Evolutionary conservation across 768 basidiomycete species (phyloP).

Genomic region (Termitomyces sp.): DNA sequence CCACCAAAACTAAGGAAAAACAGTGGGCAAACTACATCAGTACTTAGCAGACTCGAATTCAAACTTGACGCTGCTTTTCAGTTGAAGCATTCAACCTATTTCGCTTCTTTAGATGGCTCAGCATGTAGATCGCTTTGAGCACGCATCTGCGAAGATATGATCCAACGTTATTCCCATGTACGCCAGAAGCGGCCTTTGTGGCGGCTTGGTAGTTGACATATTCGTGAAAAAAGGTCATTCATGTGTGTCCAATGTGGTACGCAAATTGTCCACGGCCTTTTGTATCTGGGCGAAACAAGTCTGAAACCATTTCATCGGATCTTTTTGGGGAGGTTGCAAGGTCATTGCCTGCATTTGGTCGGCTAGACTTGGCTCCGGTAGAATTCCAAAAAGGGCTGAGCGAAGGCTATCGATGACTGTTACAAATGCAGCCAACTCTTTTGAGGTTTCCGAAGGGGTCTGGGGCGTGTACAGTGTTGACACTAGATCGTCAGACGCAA

Average conservation of each 20-base stretch:
- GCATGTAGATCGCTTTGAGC: background rate
- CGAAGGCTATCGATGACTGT: constrained; percentile 33
- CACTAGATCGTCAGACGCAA: constrained; percentile 61
- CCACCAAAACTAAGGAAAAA: too few species aligned
- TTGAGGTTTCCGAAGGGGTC: constrained; percentile 33
- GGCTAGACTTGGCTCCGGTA: constrained; percentile 21
- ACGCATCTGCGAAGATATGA: too few species aligned
- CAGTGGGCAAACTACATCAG: background rate
- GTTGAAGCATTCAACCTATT: background rate
- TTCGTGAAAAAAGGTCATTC: background rate
- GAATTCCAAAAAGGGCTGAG: constrained; percentile 18
- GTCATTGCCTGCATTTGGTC: constrained; percentile 24
- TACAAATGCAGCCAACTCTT: constrained; percentile 34
- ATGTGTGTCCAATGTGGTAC: constrained; percentile 19
- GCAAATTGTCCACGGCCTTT: constrained; percentile 30
- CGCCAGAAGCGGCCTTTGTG: too few species aligned
- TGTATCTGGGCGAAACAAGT: constrained; percentile 61
- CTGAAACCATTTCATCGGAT: constrained; percentile 55
- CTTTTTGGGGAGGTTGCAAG: constrained; percentile 19
- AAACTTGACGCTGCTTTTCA: background rate
- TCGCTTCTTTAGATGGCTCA: background rate
- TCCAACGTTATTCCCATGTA: too few species aligned
- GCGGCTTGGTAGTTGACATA: background rate
- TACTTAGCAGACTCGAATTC: background rate
- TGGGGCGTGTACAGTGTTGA: constrained; percentile 66